These are phyloP conservation scores for Spirogloea muscicola DNA, from an alignment of 139 green algal species.

Conservation along the genomic window DNA sequence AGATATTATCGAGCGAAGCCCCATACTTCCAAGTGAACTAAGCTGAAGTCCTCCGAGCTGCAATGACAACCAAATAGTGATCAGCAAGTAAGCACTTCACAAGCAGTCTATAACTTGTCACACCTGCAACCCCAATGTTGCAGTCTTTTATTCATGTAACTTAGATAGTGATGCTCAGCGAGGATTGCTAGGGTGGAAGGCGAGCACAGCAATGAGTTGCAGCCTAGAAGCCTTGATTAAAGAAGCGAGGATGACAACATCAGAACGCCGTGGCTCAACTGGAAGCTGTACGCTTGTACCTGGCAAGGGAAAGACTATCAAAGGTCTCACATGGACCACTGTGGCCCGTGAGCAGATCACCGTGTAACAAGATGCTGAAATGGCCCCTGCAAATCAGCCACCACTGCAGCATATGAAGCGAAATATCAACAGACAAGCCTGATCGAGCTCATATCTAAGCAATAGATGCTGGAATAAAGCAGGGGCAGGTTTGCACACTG, in stretches of 20 bases:
- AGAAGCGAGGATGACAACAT: too few relatives aligned
- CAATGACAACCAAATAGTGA: neutral
- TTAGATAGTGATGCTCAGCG: neutral
- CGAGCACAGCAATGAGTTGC: too few relatives aligned
- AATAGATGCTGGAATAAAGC: neutral
- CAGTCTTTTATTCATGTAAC: neutral
- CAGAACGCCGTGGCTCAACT: too few relatives aligned
- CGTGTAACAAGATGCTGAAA: conserved; percentile 37
- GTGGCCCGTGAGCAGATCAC: conserved; percentile 19
- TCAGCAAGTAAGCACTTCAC: too few relatives aligned
- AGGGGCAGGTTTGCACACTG: neutral
- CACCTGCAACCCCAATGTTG: neutral
- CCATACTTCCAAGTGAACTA: conserved; percentile 42
- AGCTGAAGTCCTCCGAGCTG: conserved; percentile 38
- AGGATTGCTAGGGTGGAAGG: too few relatives aligned
- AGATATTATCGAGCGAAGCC: too few relatives aligned
- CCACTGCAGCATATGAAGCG: neutral
- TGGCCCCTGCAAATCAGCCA: conserved; percentile 12
- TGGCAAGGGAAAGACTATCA: conserved; percentile 18
- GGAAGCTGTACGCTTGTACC: neutral
- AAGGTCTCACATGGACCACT: conserved; percentile 33
- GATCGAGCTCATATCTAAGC: too few relatives aligned
- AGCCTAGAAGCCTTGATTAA: too few relatives aligned
- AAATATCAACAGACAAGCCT: neutral
- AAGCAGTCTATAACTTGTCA: too few relatives aligned